phyloP scores from a whole-genome alignment of 2,329 filamentous ascomycete genomes.

The Talaromyces sp. region DNA sequence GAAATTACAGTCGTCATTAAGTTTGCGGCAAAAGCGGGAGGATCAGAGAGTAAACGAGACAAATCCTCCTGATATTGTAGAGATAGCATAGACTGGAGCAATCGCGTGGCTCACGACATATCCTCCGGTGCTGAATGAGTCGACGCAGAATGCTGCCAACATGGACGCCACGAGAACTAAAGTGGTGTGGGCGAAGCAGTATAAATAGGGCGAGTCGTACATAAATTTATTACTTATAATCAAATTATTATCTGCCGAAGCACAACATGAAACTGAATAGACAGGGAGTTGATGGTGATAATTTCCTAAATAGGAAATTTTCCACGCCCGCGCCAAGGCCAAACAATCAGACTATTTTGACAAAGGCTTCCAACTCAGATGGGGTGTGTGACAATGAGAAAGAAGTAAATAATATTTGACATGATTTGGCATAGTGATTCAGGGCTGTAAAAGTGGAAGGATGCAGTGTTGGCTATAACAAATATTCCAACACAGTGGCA shows the following conservation, averaged over 20 bases:
- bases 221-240: too few species aligned
- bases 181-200: too few species aligned
- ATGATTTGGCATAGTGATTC: neutral
- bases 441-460: neutral
- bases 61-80: constrained; percentile 16
- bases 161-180: constrained; percentile 40
- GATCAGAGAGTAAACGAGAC: constrained; percentile 1
- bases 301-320: neutral
- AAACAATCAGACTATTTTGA: neutral
- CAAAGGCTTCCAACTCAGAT: neutral
- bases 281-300: neutral
- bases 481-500: neutral
- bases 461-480: too few species aligned
- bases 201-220: too few species aligned
- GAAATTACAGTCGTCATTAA: neutral
- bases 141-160: constrained; percentile 53
- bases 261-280: neutral
- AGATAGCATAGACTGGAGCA: constrained; percentile 30
- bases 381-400: neutral
- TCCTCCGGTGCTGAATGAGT: constrained; percentile 54
- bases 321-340: neutral
- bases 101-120: constrained; percentile 46
- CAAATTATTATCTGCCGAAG: neutral
- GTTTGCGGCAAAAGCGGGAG: neutral
- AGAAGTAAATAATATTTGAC: neutral